Base-by-base conservation (phyloP, 805 yeast genomes). In the Candida krabiensis region DNA sequence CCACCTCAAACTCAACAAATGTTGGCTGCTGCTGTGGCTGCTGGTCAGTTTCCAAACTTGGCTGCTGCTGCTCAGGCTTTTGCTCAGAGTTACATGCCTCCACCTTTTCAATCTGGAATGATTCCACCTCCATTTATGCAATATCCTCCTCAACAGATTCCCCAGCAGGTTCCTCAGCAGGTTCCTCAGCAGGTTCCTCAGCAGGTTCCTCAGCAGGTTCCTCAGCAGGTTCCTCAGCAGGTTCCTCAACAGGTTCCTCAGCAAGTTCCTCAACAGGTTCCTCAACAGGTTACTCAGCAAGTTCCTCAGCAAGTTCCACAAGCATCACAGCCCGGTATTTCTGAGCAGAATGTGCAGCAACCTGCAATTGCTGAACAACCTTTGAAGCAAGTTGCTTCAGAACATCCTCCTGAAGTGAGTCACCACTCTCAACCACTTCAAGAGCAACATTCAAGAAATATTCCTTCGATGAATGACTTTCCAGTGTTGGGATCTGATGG, bases 1-100 rank as follows among this genome's bases (percentile, higher is more conserved):
- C 60, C 58, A 12, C 63, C 58, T 19, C 65, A 56, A 32, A 57
- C 53, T 13, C 62, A 52, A 28, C 66, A 60, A 35, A 44, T 54
- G 28, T 47, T 55, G 28, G 45, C 55, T 13, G 55, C 58, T 22
- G 57, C 61, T 11, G 63, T 60, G 28, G 62, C 63, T 9, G 46
- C 63, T 1, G 64, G 63, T 21, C 60, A 56, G 32, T 60, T 60
- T 29, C 60, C 64, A 19, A 56, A 55, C 30, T 36, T 58, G 21
- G 58, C 53, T 19, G 44, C 56, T 16, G 65, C 64, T 13, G 52
- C 61, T 19, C 61, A 56, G 35, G 64, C 63, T 3, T 40, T 59
- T 56, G 46, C 58, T 2, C 64, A 60, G 36, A 53, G 57, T 32
- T 44, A 54, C 30, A 41, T 58, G 43, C 49, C 60, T 9, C 50